Base-by-base conservation (phyloP, 805 yeast genomes). In the Wickerhamomyces sydowiorum region DNA sequence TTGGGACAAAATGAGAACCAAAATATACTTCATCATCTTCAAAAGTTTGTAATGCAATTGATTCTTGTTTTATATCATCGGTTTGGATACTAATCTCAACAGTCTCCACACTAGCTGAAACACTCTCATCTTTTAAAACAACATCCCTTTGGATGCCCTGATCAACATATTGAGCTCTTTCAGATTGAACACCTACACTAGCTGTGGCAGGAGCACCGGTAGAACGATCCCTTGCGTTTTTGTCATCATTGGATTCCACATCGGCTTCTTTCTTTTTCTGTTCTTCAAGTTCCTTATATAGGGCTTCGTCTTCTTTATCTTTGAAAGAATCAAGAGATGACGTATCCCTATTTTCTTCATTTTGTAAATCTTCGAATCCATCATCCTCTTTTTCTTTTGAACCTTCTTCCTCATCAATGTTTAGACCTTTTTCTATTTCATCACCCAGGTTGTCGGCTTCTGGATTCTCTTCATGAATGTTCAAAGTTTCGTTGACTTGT, bases 1-100 rank as follows among this genome's bases (percentile, higher is more conserved):
- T 37, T 19, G 62, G 60, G 7, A 57, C 27, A 9, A 29, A 36
- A 23, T 43, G 48, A 15, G 52, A 44, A 2, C 57, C 67, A 12
- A 56, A 39, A 38, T 62, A 58, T 7, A 44, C 46, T 37, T 65
- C 66, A 36, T 66, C 70, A 32, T 55, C 42, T 29, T 60, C 65
- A 48, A 67, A 65, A 1, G 65, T 36, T 20, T 50, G 39, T 5
- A 40, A 14, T 2, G 30, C 40, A 15, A 54, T 29, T 5, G 44
- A 33, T 13, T 27, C 25, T 7, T 15, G 21, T 9, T 32, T 34
- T 9, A 43, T 28, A 3, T 44, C 37, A 3, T 51, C 56, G 1
- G 58, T 52, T 43, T 55, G 57, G 1, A 47, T 17, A 2, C 33
- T 30, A 12, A 34, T 18, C 1, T 38, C 44, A 27, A 29, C 19